Conservation (phyloP, 2,329 filamentous ascomycete species). For the Hymenoscyphus linearis region DNA sequence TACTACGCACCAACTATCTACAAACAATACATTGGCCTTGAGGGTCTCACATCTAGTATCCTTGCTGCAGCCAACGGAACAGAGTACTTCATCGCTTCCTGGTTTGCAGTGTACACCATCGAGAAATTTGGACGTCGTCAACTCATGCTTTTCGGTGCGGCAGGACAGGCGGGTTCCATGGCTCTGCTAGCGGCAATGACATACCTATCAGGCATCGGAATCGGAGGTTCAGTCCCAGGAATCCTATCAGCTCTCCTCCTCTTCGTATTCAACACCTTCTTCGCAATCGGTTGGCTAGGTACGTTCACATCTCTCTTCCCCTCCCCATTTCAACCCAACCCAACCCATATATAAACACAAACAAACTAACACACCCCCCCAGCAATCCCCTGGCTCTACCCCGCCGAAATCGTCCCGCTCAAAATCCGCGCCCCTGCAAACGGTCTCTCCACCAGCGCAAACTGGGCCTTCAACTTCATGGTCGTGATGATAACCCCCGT, state of each 20-base stretch:
- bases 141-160: slow-evolving; percentile 66
- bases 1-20: slow-evolving; percentile 47
- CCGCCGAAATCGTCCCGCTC: slow-evolving; percentile 51
- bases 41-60: slow-evolving; percentile 44
- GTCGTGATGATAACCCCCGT: slow-evolving; percentile 35
- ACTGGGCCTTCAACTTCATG: slow-evolving; percentile 54
- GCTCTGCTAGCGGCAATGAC: slow-evolving; percentile 43
- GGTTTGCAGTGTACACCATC: slow-evolving; percentile 37
- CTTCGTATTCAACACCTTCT: slow-evolving; percentile 50
- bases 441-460: slow-evolving; percentile 41
- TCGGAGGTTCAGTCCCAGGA: slow-evolving; percentile 27
- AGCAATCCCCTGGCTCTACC: slow-evolving; percentile 45
- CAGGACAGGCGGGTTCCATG: slow-evolving; percentile 62
- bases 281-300: slow-evolving; percentile 46
- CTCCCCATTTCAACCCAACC: neutral
- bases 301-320: slow-evolving; percentile 31
- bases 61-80: slow-evolving; percentile 49
- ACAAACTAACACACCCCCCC: no score
- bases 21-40: slow-evolving; percentile 42
- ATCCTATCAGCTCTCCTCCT: slow-evolving; percentile 32
- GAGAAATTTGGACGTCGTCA: slow-evolving; percentile 59
- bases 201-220: slow-evolving; percentile 38
- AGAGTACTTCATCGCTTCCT: slow-evolving; percentile 38
- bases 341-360: neutral
- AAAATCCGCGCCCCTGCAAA: slow-evolving; percentile 51